A percentile compares a stretch with the other conserved stretches of the same genome.
These are phyloP conservation scores for Rhizodiscina lignyota DNA, from an alignment of 495 filamentous ascomycete species.

Conservation along the genomic window DNA sequence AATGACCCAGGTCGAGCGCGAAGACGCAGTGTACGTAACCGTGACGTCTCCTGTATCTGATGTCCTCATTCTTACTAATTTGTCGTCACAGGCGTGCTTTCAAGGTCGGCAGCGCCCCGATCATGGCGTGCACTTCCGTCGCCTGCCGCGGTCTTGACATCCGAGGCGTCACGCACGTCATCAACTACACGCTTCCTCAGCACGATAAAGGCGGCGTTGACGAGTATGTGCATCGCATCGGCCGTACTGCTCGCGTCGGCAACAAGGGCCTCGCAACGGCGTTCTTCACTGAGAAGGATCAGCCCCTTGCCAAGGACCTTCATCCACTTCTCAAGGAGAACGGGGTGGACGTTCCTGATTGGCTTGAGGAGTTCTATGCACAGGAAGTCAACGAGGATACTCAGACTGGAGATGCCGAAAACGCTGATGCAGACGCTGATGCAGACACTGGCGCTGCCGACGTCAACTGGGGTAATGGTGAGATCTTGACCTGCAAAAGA, in stretches of 20 bases:
- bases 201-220: conserved; percentile 64
- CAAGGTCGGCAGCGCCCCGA: conserved; percentile 50
- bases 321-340: conserved; percentile 69
- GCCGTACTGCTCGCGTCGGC: conserved; percentile 88
- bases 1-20: conserved; percentile 80
- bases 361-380: conserved; percentile 48
- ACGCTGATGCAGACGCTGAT: no score
- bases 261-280: conserved; percentile 74
- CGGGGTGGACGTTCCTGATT: conserved; percentile 63
- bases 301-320: conserved; percentile 48
- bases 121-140: conserved; percentile 74
- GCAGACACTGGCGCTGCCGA: no score
- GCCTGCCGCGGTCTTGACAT: conserved; percentile 85
- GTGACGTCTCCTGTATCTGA: conserved; percentile 1
- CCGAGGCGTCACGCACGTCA: conserved; percentile 68
- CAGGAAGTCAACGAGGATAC: conserved; percentile 26
- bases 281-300: conserved; percentile 64
- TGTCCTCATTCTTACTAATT: conserved; percentile 8
- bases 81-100: conserved; percentile 48
- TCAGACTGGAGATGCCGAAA: no score
- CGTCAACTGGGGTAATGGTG: no score
- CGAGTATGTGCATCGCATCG: conserved; percentile 90
- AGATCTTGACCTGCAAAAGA: no score
- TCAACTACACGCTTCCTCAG: conserved; percentile 80
- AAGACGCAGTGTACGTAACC: conserved; percentile 63